These are phyloP conservation scores for Prunus persica DNA, from an alignment of 306 rosid genomes.

Conservation along the genomic window Prunus_persica_NCBIv2 NC_034009.1:5017501-5018000, in stretches of 20 bases:
- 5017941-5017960: conserved; percentile 50
- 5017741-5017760: neutral
- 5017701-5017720: neutral
- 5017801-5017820: neutral
- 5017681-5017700: neutral
- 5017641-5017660: no score
- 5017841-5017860: neutral
- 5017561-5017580: no score
- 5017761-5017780: neutral
- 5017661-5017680: neutral
- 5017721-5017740: neutral
- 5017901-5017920: conserved; percentile 71
- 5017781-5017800: neutral
- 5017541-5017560: no score
- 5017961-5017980: conserved; percentile 50
- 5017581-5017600: no score
- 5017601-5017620: no score
- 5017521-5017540: no score
- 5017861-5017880: conserved; percentile 50
- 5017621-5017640: no score
- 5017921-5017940: conserved; percentile 68
- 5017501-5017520: no score
- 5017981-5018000: conserved; percentile 58
- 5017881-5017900: conserved; percentile 49
- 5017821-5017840: neutral